phyloP scores from a whole-genome alignment of 768 basidiomycete species.

The Albatrellus ellisii region DNA sequence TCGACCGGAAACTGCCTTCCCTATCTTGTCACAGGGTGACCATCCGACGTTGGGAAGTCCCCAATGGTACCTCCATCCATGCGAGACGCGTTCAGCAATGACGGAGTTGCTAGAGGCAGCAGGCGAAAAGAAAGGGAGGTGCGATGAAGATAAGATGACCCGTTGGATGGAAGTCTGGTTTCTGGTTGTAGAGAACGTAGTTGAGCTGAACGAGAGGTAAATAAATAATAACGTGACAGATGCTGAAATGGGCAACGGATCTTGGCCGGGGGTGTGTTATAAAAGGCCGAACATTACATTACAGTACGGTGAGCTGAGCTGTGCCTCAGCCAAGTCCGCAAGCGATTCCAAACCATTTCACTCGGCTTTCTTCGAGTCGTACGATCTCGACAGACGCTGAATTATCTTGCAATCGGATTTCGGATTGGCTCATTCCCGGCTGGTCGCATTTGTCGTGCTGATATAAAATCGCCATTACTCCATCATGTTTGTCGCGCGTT shows the following conservation, averaged over 20 bases:
- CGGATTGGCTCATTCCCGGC: conserved; percentile 14
- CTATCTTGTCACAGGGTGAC: conserved; percentile 76
- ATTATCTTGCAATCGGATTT: conserved; percentile 12
- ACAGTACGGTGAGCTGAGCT: too few relatives aligned
- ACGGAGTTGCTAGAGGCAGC: conserved; percentile 43
- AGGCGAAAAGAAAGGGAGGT: conserved; percentile 8
- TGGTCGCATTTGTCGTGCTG: conserved; percentile 11
- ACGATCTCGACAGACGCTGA: conserved; percentile 5
- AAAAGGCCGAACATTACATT: too few relatives aligned
- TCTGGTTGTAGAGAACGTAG: conserved; percentile 51
- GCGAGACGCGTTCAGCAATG: conserved; percentile 56
- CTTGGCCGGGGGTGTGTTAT: too few relatives aligned
- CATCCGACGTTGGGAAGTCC: conserved; percentile 66
- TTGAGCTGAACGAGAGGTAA: background rate
- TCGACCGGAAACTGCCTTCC: conserved; percentile 40
- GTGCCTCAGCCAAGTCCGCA: too few relatives aligned
- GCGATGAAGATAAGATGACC: conserved; percentile 20
- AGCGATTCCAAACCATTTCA: background rate
- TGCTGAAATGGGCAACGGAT: too few relatives aligned
- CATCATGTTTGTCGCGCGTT: conserved; percentile 14
- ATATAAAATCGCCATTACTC: background rate
- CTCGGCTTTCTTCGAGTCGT: conserved; percentile 8
- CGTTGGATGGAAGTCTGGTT: conserved; percentile 72
- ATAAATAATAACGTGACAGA: background rate
- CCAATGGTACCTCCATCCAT: conserved; percentile 85